Evolutionary conservation across 1,284 basidiomycete genomes (phyloP).

Genomic region (Wolfiporia cocos): DNA sequence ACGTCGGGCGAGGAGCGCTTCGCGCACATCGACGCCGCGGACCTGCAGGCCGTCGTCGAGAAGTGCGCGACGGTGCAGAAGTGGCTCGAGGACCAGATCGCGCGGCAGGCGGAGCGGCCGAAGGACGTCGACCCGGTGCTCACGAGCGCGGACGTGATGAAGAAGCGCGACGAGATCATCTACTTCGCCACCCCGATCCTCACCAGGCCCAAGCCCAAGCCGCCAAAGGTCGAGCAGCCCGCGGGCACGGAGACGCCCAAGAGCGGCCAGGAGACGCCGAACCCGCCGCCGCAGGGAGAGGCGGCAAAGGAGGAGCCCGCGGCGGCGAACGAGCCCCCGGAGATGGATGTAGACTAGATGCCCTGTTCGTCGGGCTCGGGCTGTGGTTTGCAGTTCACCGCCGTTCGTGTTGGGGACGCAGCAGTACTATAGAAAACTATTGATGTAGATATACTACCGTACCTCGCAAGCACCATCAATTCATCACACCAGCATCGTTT

Average conservation of each 20-base stretch:
- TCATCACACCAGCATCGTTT: background rate
- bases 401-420: conserved; percentile 2
- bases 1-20: conserved; percentile 80
- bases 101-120: conserved; percentile 77
- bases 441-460: conserved; percentile 8
- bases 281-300: conserved; percentile 35
- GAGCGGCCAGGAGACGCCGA: conserved; percentile 53
- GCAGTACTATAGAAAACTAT: conserved; percentile 13
- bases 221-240: conserved; percentile 45
- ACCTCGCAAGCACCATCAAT: conserved; percentile 1
- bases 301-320: conserved; percentile 28
- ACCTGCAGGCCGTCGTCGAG: conserved; percentile 80
- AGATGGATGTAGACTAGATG: conserved; percentile 9
- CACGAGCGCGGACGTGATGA: conserved; percentile 73
- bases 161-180: conserved; percentile 86
- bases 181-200: conserved; percentile 83
- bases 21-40: conserved; percentile 83
- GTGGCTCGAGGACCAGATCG: conserved; percentile 90
- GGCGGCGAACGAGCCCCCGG: conserved; percentile 4
- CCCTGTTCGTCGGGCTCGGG: too few relatives aligned
- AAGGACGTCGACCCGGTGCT: conserved; percentile 86
- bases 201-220: conserved; percentile 85
- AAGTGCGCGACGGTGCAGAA: conserved; percentile 79
- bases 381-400: too few relatives aligned
- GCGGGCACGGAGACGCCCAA: conserved; percentile 61